These are phyloP conservation scores for Spatholobus suberectus DNA, from an alignment of 306 rosid species.

Conservation along the genomic window DNA sequence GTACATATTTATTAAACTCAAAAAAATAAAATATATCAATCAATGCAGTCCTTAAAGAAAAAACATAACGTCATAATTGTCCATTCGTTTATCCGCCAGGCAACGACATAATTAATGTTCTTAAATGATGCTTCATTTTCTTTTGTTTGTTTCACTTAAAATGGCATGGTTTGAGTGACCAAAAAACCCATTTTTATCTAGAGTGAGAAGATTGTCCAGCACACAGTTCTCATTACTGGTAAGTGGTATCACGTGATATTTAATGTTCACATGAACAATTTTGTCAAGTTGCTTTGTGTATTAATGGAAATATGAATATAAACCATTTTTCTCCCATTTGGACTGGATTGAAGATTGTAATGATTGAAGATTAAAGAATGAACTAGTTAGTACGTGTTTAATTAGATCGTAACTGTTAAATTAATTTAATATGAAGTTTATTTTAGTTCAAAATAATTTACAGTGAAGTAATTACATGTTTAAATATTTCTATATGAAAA, in stretches of 20 bases:
- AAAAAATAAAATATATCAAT: too few species aligned
- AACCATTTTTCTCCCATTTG: background rate
- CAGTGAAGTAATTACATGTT: too few species aligned
- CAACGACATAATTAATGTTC: background rate
- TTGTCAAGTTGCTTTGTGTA: background rate
- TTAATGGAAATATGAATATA: background rate
- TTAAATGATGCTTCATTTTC: background rate
- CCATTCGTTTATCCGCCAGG: background rate
- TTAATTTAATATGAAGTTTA: too few species aligned
- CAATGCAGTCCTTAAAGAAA: background rate
- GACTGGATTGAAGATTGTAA: background rate
- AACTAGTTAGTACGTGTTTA: too few species aligned
- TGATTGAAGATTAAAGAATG: too few species aligned
- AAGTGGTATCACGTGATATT: background rate
- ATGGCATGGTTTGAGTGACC: background rate
- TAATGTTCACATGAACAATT: background rate
- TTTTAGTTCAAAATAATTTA: too few species aligned
- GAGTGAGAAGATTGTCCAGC: background rate
- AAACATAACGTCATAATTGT: background rate
- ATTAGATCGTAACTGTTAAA: too few species aligned
- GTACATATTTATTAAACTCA: too few species aligned
- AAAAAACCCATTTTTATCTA: background rate
- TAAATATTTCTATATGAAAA: too few species aligned
- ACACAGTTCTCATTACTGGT: background rate
- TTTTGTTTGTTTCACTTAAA: background rate